Conservation (phyloP, 225 moss, liverwort and hornwort genomes). For the Neckera pumila region DNA sequence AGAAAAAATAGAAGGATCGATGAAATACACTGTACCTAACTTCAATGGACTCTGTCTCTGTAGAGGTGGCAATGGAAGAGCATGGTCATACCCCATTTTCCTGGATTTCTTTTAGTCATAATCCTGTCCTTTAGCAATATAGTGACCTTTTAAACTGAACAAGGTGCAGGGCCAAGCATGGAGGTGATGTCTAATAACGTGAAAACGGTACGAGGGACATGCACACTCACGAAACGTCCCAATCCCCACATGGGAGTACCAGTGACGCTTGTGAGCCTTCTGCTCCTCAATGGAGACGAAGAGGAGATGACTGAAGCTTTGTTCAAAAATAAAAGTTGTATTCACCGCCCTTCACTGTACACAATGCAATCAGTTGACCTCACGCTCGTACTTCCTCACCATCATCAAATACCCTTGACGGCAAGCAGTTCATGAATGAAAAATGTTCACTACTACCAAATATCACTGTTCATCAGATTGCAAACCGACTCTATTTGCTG, state of each 20-base stretch:
- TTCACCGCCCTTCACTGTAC: conserved; percentile 11
- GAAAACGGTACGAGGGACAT: not conserved
- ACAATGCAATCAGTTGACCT: not conserved
- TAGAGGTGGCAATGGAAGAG: not conserved
- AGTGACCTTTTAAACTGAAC: not conserved
- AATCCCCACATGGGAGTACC: not conserved
- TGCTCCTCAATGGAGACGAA: not conserved
- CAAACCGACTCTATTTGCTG: conserved; percentile 36
- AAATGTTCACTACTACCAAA: not conserved
- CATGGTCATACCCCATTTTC: not conserved
- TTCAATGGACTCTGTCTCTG: not conserved
- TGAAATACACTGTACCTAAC: not conserved
- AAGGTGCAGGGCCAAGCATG: not conserved
- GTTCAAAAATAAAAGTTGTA: not conserved
- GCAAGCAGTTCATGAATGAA: not conserved
- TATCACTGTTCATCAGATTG: conserved; percentile 29
- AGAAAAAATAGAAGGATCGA: not conserved
- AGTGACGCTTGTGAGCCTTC: not conserved
- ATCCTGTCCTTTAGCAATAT: not conserved
- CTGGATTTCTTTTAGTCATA: no score
- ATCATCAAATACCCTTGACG: not conserved
- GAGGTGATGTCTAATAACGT: not conserved
- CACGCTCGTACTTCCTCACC: not conserved
- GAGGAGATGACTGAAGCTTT: not conserved
- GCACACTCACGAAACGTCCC: not conserved